Percentiles rank a stretch among this genome's conserved stretches.
Evolutionary conservation across 208 protist genomes (phyloP).

Genomic region (Borovskyia barvae): DNA sequence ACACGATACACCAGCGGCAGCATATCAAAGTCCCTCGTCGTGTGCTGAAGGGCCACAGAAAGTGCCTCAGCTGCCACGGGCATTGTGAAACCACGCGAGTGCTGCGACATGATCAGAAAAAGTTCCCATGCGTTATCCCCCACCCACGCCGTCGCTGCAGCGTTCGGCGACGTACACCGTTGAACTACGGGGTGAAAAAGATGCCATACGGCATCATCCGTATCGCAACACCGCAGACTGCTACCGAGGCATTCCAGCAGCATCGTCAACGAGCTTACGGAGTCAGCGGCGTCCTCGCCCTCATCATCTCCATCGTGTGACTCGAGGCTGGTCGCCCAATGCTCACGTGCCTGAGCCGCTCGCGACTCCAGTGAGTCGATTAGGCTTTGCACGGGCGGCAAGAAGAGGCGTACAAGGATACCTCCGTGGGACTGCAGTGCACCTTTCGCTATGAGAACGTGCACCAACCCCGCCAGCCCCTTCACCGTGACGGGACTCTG

Average conservation of each 20-base stretch:
- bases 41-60: constrained; percentile 42
- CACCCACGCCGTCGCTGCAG: constrained; percentile 47
- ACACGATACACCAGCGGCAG: constrained; percentile 51
- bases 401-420: constrained; percentile 53
- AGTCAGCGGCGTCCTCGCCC: constrained; percentile 19
- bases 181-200: constrained; percentile 47
- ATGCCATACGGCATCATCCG: constrained; percentile 42
- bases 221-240: constrained; percentile 25
- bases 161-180: constrained; percentile 45
- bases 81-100: constrained; percentile 18
- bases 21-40: constrained; percentile 44
- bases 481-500: constrained; percentile 38
- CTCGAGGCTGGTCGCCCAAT: not conserved
- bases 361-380: constrained; percentile 13
- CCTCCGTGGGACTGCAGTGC: constrained; percentile 36
- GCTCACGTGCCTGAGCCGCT: not conserved
- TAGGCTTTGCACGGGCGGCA: constrained; percentile 32
- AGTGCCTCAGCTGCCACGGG: constrained; percentile 34
- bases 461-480: constrained; percentile 47
- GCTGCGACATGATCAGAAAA: constrained; percentile 47
- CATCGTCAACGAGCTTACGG: constrained; percentile 38
- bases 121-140: constrained; percentile 85
- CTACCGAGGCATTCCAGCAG: constrained; percentile 61
- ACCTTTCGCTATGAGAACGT: constrained; percentile 52
- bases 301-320: constrained; percentile 15